These are phyloP conservation scores for Lathyrus tuberosus DNA, from an alignment of 306 rosid species.

Conservation along the genomic window DNA sequence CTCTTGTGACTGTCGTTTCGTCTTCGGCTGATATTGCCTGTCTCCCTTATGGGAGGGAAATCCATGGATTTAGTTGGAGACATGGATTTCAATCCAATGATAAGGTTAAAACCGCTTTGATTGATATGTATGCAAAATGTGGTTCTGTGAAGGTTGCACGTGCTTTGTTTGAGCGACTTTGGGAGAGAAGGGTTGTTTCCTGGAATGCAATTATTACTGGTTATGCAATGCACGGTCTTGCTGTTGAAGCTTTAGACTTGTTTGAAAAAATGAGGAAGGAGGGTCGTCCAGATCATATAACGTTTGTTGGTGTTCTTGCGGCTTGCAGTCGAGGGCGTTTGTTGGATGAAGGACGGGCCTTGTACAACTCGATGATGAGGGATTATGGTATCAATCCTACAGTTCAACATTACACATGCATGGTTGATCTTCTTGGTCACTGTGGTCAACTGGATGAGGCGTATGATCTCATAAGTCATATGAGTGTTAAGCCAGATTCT, in stretches of 20 bases:
- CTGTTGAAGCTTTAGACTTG: slow-evolving; percentile 58
- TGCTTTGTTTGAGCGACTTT: slow-evolving; percentile 57
- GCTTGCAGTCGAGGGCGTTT: slow-evolving; percentile 68
- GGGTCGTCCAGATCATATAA: slow-evolving; percentile 59
- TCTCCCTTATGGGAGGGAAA: slow-evolving; percentile 70
- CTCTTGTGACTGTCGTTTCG: slow-evolving; percentile 65
- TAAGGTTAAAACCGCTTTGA: slow-evolving; percentile 70
- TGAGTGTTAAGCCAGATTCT: slow-evolving; percentile 60
- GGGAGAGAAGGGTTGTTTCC: slow-evolving; percentile 71
- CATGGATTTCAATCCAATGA: slow-evolving; percentile 65
- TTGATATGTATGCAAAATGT: slow-evolving; percentile 82
- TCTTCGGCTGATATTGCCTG: slow-evolving; percentile 66
- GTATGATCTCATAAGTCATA: slow-evolving; percentile 52
- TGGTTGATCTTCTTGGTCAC: slow-evolving; percentile 83
- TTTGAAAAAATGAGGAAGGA: slow-evolving; percentile 59
- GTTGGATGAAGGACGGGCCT: slow-evolving; percentile 56
- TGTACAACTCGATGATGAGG: slow-evolving; percentile 55
- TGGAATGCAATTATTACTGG: slow-evolving; percentile 83
- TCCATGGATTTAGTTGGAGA: slow-evolving; percentile 72
- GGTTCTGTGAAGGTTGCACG: slow-evolving; percentile 65
- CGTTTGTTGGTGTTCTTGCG: slow-evolving; percentile 68
- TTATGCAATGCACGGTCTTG: slow-evolving; percentile 76
- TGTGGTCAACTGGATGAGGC: slow-evolving; percentile 64
- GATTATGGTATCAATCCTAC: slow-evolving; percentile 51
- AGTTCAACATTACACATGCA: slow-evolving; percentile 70